Percentiles rank a stretch among this genome's conserved stretches.
Conservation (phyloP, 2,329 filamentous ascomycete genomes). For the Ceratocystiopsis sp. region DNA sequence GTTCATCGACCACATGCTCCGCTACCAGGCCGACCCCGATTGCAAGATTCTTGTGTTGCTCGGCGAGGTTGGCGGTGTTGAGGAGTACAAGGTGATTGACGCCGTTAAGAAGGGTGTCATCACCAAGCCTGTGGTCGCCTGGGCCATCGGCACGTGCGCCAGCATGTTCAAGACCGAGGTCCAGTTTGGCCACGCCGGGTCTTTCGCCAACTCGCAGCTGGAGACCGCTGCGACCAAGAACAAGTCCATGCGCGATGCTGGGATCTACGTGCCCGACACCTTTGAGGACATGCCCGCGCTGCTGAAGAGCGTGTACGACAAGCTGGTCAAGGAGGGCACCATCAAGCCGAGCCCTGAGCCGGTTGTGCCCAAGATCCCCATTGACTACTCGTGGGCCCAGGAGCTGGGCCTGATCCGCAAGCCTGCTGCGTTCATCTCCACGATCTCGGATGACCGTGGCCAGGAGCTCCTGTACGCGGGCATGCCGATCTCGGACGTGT, state of each 20-base stretch:
- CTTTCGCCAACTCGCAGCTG: conserved; percentile 97
- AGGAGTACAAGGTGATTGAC: conserved; percentile 99
- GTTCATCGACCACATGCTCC: conserved; percentile 95
- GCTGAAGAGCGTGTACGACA: conserved; percentile 71
- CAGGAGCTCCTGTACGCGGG: conserved; percentile 97
- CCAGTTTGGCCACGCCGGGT: conserved; percentile 96
- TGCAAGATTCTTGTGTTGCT: conserved; percentile 96
- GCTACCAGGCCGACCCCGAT: conserved; percentile 90
- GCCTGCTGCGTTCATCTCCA: conserved; percentile 98
- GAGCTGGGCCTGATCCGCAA: conserved; percentile 99
- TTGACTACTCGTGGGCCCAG: conserved; percentile 99
- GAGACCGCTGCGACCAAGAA: conserved; percentile 97
- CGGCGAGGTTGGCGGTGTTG: conserved; percentile 96
- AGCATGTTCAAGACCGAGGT: conserved; percentile 99
- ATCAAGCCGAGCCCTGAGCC: conserved; percentile 81
- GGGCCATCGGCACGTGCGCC: conserved; percentile 98
- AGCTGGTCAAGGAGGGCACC: conserved; percentile 67
- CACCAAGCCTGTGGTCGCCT: conserved; percentile 96
- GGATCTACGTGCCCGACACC: conserved; percentile 85
- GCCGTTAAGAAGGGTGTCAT: conserved; percentile 88
- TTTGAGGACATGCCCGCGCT: conserved; percentile 83
- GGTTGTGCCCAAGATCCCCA: conserved; percentile 93
- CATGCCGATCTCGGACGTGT: conserved; percentile 99
- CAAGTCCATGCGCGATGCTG: conserved; percentile 87
- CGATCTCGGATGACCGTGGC: conserved; percentile 98